A percentile compares a stretch with the other conserved stretches of the same genome.
Evolutionary conservation across 495 filamentous ascomycete species (phyloP).

Genomic region (Echria macrotheca): DNA sequence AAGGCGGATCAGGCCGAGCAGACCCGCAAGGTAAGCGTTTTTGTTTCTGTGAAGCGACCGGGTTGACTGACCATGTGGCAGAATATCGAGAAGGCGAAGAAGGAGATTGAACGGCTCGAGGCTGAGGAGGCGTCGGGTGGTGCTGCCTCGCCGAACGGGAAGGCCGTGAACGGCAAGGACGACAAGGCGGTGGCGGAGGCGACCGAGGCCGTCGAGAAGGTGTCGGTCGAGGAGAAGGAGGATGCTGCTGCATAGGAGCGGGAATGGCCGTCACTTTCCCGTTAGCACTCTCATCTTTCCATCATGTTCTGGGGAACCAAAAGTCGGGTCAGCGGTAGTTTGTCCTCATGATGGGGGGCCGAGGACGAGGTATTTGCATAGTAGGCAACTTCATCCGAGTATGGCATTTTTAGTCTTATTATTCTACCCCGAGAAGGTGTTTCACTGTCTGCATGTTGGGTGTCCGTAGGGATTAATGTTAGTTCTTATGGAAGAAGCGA

Average conservation of each 20-base stretch:
- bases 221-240: conserved; percentile 63
- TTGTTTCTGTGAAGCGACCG: too few species aligned
- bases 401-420: background rate
- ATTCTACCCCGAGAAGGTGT: background rate
- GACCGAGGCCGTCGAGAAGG: conserved; percentile 59
- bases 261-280: background rate
- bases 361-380: conserved; percentile 3
- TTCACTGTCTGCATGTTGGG: too few species aligned
- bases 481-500: too few species aligned
- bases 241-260: conserved; percentile 24
- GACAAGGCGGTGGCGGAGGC: conserved; percentile 39
- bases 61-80: conserved; percentile 44
- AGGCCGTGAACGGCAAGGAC: conserved; percentile 34
- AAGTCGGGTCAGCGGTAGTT: background rate
- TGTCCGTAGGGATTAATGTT: too few species aligned
- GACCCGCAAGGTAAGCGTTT: conserved; percentile 83
- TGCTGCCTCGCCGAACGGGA: conserved; percentile 33
- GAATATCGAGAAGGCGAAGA: conserved; percentile 72
- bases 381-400: background rate
- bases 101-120: conserved; percentile 58
- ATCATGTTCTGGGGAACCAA: too few species aligned
- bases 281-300: too few species aligned
- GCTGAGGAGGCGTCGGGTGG: conserved; percentile 44
- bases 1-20: conserved; percentile 84
- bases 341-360: too few species aligned